Conservation (phyloP, 768 basidiomycete genomes). For the Trichaptum fuscoviolaceum region DNA sequence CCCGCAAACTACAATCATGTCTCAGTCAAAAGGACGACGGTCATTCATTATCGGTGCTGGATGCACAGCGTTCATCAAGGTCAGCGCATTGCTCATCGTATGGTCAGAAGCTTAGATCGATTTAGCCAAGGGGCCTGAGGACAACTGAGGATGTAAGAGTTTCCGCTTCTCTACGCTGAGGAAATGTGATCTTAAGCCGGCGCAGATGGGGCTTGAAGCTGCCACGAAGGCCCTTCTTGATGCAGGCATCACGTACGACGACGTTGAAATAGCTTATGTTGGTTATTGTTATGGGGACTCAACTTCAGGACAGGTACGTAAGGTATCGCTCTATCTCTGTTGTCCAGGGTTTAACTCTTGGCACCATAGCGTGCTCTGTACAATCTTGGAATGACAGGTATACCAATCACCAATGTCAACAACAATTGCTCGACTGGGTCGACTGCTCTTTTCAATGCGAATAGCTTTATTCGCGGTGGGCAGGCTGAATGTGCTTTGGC, state of each 20-base stretch:
- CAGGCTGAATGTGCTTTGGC: constrained; percentile 72
- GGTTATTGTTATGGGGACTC: constrained; percentile 81
- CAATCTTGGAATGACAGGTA: constrained; percentile 76
- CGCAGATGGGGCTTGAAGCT: constrained; percentile 81
- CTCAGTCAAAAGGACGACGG: constrained; percentile 3
- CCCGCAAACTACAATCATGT: not conserved
- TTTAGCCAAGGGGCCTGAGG: constrained; percentile 59
- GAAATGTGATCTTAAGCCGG: constrained; percentile 4
- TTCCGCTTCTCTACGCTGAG: constrained; percentile 1
- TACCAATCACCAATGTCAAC: constrained; percentile 83
- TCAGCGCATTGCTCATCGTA: constrained; percentile 20
- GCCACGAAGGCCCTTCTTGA: constrained; percentile 84
- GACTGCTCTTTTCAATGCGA: constrained; percentile 70
- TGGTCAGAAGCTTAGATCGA: constrained; percentile 9
- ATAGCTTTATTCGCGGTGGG: constrained; percentile 63
- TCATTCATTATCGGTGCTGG: constrained; percentile 68
- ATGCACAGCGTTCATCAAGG: constrained; percentile 77
- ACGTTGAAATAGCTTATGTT: constrained; percentile 65
- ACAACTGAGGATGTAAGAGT: constrained; percentile 63
- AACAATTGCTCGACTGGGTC: constrained; percentile 86
- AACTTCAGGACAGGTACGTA: constrained; percentile 70
- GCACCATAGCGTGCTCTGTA: constrained; percentile 62
- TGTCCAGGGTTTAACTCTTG: not conserved
- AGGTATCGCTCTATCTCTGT: constrained; percentile 10
- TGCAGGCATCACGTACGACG: constrained; percentile 83